Base-by-base conservation (phyloP, 2,329 filamentous ascomycete genomes). In the Nannizziopsis barbatae region DNA sequence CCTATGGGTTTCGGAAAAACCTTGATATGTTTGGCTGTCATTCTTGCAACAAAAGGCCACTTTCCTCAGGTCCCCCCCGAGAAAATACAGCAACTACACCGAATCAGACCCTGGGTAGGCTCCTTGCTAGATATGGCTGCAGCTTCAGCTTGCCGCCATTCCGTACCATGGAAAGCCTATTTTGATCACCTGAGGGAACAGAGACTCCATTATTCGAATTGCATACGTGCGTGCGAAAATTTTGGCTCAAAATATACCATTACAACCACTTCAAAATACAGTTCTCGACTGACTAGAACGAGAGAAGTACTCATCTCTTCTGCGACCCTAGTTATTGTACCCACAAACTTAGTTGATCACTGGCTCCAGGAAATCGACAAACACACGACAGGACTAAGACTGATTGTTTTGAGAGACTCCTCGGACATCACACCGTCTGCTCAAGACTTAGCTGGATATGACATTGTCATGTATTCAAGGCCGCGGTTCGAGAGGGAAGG, bases 311-410 rank as follows among this genome's bases (percentile, higher is more conserved):
- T 18, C 14, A 44, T 55, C 12, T 46, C 50, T 20, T 73, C 77
- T 22, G 76, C 77, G 0, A 94, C 83, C 0, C 69, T 96, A 2
- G 71, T 95, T 14, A 76, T 95, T 27, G 86, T 89, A 0, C 90
- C 90, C 0, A 74, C 80, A 11, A 95, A 95, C 59, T 71, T 95
- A 18, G 71, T 94, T 2, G 75, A 81, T 46, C 90, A 96, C 62
- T 95, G 90, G 90, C 71, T 77, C 46, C 74, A 79, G 9, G 87
- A 95, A 59, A 87, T 95, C 9, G 62, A 71, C 2, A 88, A 87
- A 58, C 90, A 95, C 59, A 83, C 87, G 0, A 63, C 73, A 31
- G 75, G 76, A 0, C 67, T 95, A 0, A 76, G 74, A 8, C 73
- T 87, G 0, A 68, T 92, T 0, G 68, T 82, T 0, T 65, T 93